Evolutionary conservation across 441 rosid species (phyloP).

Genomic region (Manihot esculenta): DNA sequence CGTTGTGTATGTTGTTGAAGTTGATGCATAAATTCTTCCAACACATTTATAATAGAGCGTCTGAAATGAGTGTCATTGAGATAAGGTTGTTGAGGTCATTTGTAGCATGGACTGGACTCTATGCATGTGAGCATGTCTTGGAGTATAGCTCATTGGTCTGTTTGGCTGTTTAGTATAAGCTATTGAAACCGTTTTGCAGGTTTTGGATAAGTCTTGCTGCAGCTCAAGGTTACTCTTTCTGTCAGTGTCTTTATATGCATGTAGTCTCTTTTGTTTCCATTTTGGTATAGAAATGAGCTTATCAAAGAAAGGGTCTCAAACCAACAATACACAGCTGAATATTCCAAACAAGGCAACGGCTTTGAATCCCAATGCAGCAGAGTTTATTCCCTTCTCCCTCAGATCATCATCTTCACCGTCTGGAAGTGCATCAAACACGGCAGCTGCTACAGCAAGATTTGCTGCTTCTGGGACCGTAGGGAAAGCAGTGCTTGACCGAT

Average conservation of each 20-base stretch:
- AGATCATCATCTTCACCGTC: slow-evolving; percentile 55
- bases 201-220: slow-evolving; percentile 48
- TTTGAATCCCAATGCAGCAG: slow-evolving; percentile 95
- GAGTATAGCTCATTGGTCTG: slow-evolving; percentile 22
- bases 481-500: slow-evolving; percentile 63
- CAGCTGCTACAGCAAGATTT: slow-evolving; percentile 50
- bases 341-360: slow-evolving; percentile 53
- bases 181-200: slow-evolving; percentile 50
- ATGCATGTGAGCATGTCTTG: slow-evolving; percentile 14
- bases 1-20: not conserved
- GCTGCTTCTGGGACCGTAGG: slow-evolving; percentile 54
- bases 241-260: slow-evolving; percentile 22
- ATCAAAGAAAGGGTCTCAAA: slow-evolving; percentile 66
- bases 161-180: slow-evolving; percentile 18
- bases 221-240: slow-evolving; percentile 16
- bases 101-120: slow-evolving; percentile 7
- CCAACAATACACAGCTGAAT: slow-evolving; percentile 54
- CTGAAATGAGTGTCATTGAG: slow-evolving; percentile 6
- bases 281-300: slow-evolving; percentile 70
- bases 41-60: not conserved
- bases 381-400: slow-evolving; percentile 79
- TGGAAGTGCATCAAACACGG: slow-evolving; percentile 44
- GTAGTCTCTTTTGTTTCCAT: slow-evolving; percentile 26
- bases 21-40: not conserved
- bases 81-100: slow-evolving; percentile 19